Base-by-base conservation (phyloP, 306 rosid genomes). In the Vigna reflexopilosa region DNA sequence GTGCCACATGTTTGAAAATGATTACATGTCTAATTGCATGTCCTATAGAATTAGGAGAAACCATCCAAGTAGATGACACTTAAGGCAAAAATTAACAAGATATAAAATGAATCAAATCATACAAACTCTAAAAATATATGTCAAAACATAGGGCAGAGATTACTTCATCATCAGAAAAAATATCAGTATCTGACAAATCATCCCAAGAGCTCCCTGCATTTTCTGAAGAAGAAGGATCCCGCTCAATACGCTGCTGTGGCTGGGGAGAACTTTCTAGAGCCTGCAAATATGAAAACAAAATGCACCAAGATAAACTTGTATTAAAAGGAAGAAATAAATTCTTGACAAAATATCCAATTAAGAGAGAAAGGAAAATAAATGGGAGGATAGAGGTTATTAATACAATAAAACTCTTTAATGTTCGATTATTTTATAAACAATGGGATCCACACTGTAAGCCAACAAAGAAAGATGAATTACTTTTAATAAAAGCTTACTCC, bases 111-210 rank as follows among this genome's bases (percentile, higher is more conserved):
- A 70, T 49, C 34, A 68, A 62, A 64, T 72, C 42, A 45, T 70
- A 44, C 61, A 66, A 57, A 63, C 26, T 65, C 40, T 17, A 76
- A 66, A 22, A 15, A 69, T 32, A 68, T 79, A 69, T 36, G 66
- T 57, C 24, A 72, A 47, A 72, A 66, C 42, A 62, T 17, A 58
- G 45, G 50, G 28, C 19, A 79, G 62, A 76, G 71, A 55, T 65
- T 63, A 92, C 98, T 87, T 92, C 97, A 24, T 61, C 77, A 63
- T 90, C 93, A 12, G 87, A 88, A 72, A 64, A 87, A 79, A 82
- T 57, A 76, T 88, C 97, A 24, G 72, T 10, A 74, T 90, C 95
- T 9, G 95, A 87, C 78, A 83, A 85, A 68, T 85, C 92, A 75
- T 85, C 88, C 75, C 85, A 83, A 72, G 88, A 86, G 78, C 86